Base-by-base conservation (phyloP, 108 stramenopile genomes). In the Hondaea fermentalgiana region DNA sequence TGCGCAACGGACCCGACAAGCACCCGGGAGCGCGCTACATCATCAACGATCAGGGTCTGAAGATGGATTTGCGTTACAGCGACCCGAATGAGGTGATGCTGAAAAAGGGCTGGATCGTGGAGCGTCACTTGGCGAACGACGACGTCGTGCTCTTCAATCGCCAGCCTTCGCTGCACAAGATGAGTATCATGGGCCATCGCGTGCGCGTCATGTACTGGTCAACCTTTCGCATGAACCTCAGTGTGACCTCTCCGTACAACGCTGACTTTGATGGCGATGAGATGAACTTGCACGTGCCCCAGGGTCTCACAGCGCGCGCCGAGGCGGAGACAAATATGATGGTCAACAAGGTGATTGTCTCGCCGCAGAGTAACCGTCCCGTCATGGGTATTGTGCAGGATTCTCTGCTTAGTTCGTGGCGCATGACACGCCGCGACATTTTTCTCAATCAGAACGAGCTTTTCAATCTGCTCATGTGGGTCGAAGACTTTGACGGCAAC, bases 251-350 rank as follows among this genome's bases (percentile, higher is more conserved):
- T 8, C 98, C 99, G 29, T 99, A 99, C 95, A 99, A 99, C 93
- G 99, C 99, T 69, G 99, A 99, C 93, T 99, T 99, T 92, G 99
- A 99, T 92, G 99, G 99, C 17, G 99, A 99, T 87, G 99, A 99
- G 94, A 99, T 99, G 99, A 99, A 99, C 95, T 94, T 99, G 60
- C 97, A 98, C 94, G 97, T 97, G 29, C 99, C 98, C 5, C 99
- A 99, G 94, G 94, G 95, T 60, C 91, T 99, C 53, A 93, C 97
- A 16, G 99, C 99, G 44, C 93, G 96, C 60, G 97, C 98, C 21
- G 99, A 99, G 93, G 96, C 96, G 12, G 96, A 98, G 90, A 92
- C 97, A 71, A 96, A 98, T 93, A 99, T 99, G 99, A 94, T 97
- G 91, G 96, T 96, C 89, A 95, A 97, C 25, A 92, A 97, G 60